Conservation (phyloP, 225 moss, liverwort and hornwort species). For the Marchantia paleacea region DNA sequence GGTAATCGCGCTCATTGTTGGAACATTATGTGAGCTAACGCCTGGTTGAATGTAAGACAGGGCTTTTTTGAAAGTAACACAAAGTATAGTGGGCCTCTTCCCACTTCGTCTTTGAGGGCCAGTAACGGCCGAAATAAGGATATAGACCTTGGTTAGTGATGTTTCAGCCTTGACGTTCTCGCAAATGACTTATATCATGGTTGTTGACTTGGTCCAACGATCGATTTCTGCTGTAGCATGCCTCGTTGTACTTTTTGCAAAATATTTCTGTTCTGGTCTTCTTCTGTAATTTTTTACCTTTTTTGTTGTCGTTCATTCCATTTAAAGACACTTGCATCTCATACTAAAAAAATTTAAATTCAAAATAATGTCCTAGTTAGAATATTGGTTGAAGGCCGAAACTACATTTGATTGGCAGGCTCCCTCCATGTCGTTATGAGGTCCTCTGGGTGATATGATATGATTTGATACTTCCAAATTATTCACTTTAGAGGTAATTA, state of each 20-base stretch:
- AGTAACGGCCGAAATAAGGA: slow-evolving; percentile 59
- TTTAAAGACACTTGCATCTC: too few species aligned
- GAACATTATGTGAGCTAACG: slow-evolving; percentile 29
- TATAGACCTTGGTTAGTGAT: slow-evolving; percentile 66
- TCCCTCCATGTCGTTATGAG: too few species aligned
- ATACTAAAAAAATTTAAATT: too few species aligned
- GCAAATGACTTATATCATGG: background rate
- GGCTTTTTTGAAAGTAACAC: slow-evolving; percentile 54
- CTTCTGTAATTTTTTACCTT: background rate
- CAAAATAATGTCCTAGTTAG: too few species aligned
- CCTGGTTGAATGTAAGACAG: slow-evolving; percentile 27
- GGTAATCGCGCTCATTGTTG: slow-evolving; percentile 25
- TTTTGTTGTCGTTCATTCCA: background rate
- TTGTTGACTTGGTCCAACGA: too few species aligned
- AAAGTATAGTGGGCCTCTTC: slow-evolving; percentile 69
- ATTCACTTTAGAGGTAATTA: too few species aligned
- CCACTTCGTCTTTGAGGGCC: slow-evolving; percentile 60
- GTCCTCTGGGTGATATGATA: too few species aligned
- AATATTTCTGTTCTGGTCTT: background rate
- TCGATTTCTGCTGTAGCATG: too few species aligned
- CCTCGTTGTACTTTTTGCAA: too few species aligned
- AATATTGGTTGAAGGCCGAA: too few species aligned
- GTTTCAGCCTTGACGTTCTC: background rate
- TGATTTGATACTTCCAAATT: too few species aligned
- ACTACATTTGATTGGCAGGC: too few species aligned